Conservation (phyloP, 73 alveolate genomes). For the Blepharisma japonicum region DNA sequence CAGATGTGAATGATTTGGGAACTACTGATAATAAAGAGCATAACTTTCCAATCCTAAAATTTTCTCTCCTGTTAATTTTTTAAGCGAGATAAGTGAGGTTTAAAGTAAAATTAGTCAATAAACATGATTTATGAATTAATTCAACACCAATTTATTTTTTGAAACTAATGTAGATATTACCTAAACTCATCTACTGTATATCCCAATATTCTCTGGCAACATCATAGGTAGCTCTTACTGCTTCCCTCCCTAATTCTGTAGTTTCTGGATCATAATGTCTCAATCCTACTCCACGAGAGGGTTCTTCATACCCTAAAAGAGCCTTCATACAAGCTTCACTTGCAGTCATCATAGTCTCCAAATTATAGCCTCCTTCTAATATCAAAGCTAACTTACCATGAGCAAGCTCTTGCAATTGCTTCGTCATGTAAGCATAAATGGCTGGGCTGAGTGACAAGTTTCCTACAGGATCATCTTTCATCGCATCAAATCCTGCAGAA, state of each 20-base stretch:
- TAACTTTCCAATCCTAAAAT: too few species aligned
- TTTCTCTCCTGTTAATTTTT: too few species aligned
- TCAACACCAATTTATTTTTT: too few species aligned
- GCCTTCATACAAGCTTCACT: slow-evolving; percentile 74
- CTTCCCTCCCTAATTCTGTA: neutral
- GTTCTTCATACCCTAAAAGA: slow-evolving; percentile 41
- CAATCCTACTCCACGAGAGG: neutral
- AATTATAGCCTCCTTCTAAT: slow-evolving; percentile 94
- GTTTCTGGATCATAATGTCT: neutral
- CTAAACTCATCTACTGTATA: neutral
- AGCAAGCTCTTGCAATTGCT: slow-evolving; percentile 61
- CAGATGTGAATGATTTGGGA: too few species aligned
- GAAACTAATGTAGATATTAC: too few species aligned
- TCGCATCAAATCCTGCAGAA: slow-evolving; percentile 98
- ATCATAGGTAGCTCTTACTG: neutral
- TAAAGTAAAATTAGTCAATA: too few species aligned
- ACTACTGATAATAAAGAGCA: too few species aligned
- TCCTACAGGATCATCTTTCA: slow-evolving; percentile 96
- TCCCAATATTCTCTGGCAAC: slow-evolving; percentile 23
- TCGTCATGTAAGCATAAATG: slow-evolving; percentile 87
- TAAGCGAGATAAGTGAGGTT: too few species aligned
- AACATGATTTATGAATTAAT: too few species aligned
- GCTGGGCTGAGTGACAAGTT: slow-evolving; percentile 82
- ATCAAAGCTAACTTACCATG: slow-evolving; percentile 63
- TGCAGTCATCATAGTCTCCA: slow-evolving; percentile 70